Conservation (phyloP, 257 asterid genomes). For the Pogostemon cablin region DNA sequence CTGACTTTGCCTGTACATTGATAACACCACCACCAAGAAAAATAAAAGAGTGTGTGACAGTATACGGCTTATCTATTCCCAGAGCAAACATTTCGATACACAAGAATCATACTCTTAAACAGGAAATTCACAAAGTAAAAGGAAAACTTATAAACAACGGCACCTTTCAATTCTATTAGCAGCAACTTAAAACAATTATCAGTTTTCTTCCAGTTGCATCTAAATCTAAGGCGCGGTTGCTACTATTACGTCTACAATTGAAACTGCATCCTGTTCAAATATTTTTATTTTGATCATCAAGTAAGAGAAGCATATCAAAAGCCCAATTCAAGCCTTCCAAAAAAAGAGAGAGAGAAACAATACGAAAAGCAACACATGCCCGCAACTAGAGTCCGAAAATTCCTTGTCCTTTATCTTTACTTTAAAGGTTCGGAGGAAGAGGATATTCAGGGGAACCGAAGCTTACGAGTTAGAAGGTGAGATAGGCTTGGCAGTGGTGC, state of each 20-base stretch:
- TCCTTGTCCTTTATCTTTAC: not conserved
- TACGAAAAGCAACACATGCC: not conserved
- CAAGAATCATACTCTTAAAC: not conserved
- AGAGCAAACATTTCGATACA: too few species aligned
- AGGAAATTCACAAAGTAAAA: not conserved
- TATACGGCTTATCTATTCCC: too few species aligned
- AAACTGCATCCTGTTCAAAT: conserved; percentile 6
- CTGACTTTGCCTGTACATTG: too few species aligned
- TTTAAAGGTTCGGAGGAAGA: not conserved
- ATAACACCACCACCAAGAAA: too few species aligned
- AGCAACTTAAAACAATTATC: not conserved
- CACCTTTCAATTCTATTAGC: not conserved
- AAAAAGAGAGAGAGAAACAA: not conserved
- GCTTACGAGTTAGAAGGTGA: conserved; percentile 63
- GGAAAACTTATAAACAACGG: not conserved
- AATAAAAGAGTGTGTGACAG: too few species aligned
- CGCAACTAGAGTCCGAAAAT: not conserved
- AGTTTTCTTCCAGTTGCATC: conserved; percentile 8
- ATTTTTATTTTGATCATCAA: not conserved
- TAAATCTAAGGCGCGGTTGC: not conserved
- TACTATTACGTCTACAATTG: not conserved
- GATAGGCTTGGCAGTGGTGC: conserved; percentile 45
- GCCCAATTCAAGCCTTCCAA: conserved; percentile 14
- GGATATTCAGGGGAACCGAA: not conserved
- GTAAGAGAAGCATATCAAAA: conserved; percentile 9